These are phyloP conservation scores for Kodamaea neixiangensis DNA, from an alignment of 805 yeast genomes.

Conservation along the genomic window DNA sequence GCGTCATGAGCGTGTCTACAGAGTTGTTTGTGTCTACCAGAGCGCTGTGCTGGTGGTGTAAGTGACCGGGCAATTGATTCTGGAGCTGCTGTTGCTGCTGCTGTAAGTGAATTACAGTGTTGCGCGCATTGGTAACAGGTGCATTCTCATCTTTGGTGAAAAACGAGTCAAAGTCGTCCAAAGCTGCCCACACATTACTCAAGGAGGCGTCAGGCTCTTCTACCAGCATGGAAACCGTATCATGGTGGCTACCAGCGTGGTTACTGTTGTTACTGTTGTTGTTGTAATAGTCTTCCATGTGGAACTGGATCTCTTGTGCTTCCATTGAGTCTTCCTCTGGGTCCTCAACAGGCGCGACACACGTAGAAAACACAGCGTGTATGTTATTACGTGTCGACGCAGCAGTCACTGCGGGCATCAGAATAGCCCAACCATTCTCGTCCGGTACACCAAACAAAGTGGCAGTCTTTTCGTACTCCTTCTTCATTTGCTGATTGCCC, in stretches of 20 bases:
- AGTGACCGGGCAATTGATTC: slow-evolving; percentile 3
- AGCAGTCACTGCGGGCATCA: slow-evolving; percentile 91
- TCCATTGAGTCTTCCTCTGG: slow-evolving; percentile 35
- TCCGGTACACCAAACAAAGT: slow-evolving; percentile 94
- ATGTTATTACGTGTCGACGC: slow-evolving; percentile 89
- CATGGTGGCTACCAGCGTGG: slow-evolving; percentile 25
- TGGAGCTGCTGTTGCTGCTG: slow-evolving; percentile 14
- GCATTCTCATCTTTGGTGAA: slow-evolving; percentile 61
- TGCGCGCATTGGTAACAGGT: slow-evolving; percentile 17
- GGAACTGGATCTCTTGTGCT: slow-evolving; percentile 52
- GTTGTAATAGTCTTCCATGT: slow-evolving; percentile 57
- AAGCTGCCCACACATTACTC: slow-evolving; percentile 89
- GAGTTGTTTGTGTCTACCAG: slow-evolving; percentile 66
- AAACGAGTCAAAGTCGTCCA: slow-evolving; percentile 86
- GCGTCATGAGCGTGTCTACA: slow-evolving; percentile 41
- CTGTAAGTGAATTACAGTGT: slow-evolving; percentile 15
- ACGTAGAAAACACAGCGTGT: slow-evolving; percentile 91
- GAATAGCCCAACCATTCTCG: slow-evolving; percentile 95
- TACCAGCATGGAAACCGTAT: slow-evolving; percentile 48
- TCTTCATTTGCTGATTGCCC: slow-evolving; percentile 76
- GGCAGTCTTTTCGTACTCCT: slow-evolving; percentile 81
- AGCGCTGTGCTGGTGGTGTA: slow-evolving; percentile 46
- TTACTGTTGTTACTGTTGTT: slow-evolving; percentile 30
- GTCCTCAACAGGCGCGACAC: slow-evolving; percentile 47
- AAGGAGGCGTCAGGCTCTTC: slow-evolving; percentile 74